A percentile compares a stretch with the other conserved stretches of the same genome.
phyloP scores from a whole-genome alignment of 1,139 yeast species.

The Barnettozyma hawaiiensis region DNA sequence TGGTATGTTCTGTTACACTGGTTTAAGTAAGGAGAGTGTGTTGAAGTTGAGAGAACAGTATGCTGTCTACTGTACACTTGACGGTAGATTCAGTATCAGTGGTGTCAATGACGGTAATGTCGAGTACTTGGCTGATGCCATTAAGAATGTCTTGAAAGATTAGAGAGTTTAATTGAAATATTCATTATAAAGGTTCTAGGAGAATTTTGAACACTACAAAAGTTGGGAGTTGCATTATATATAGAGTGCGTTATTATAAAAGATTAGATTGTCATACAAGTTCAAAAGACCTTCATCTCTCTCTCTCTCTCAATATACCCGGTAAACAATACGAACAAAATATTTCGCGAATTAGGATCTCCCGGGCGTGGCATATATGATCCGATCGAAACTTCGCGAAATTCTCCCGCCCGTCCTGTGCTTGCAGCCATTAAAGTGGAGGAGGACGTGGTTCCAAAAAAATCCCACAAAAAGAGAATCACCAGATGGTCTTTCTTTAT shows the following conservation, averaged over 20 bases:
- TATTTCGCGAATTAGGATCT: too few relatives aligned
- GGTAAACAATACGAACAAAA: too few relatives aligned
- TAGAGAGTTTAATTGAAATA: constrained; percentile 5
- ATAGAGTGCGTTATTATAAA: too few relatives aligned
- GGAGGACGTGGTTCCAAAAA: too few relatives aligned
- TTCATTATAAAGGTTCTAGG: not conserved
- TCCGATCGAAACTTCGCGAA: not conserved
- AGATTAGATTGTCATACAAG: too few relatives aligned
- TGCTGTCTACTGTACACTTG: constrained; percentile 78
- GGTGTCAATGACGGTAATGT: constrained; percentile 81
- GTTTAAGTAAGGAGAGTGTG: constrained; percentile 67
- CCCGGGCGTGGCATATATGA: not conserved
- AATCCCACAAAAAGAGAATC: not conserved
- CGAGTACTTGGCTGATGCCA: constrained; percentile 73
- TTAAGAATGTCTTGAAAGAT: constrained; percentile 28
- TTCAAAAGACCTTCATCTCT: too few relatives aligned
- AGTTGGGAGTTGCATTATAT: not conserved
- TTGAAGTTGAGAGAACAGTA: constrained; percentile 60
- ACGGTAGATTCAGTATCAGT: constrained; percentile 90
- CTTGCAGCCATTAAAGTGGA: too few relatives aligned
- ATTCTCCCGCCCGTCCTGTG: not conserved
- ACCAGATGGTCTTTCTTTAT: not conserved
- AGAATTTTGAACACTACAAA: constrained; percentile 4
- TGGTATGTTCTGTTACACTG: constrained; percentile 96
- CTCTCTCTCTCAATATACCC: too few relatives aligned